Evolutionary conservation across 371 early-diverging fungal genomes (phyloP).

Genomic region (Fennellomyces sp.): DNA sequence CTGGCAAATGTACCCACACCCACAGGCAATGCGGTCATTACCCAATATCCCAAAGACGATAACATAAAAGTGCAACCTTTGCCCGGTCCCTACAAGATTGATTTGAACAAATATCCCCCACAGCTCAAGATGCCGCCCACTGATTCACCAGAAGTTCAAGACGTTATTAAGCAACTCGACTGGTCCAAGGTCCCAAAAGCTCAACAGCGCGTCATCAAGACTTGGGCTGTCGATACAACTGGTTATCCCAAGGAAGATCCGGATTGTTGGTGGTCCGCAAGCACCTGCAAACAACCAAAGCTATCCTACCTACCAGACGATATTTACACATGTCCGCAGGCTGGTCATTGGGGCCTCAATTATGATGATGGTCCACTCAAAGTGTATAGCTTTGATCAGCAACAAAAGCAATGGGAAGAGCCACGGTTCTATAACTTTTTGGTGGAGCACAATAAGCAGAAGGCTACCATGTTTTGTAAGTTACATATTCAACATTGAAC

Average conservation of each 20-base stretch:
- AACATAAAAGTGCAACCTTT: constrained; percentile 22
- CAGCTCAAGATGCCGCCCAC: constrained; percentile 28
- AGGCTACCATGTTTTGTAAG: constrained; percentile 30
- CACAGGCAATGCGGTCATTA: constrained; percentile 10
- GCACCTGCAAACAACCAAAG: constrained; percentile 27
- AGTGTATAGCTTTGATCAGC: constrained; percentile 8
- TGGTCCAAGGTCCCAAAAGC: constrained; percentile 50
- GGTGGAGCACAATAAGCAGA: constrained; percentile 31
- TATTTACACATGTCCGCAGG: constrained; percentile 26
- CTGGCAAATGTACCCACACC: constrained; percentile 30
- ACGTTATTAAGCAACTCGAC: constrained; percentile 44
- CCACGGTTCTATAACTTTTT: constrained; percentile 49
- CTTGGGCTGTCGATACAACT: constrained; percentile 25
- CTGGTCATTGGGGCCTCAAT: constrained; percentile 33
- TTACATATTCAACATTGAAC: neutral
- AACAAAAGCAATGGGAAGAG: constrained; percentile 25
- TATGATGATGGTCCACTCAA: constrained; percentile 36
- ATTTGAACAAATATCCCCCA: constrained; percentile 29
- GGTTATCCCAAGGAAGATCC: constrained; percentile 18
- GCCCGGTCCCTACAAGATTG: constrained; percentile 11
- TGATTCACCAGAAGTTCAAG: constrained; percentile 50
- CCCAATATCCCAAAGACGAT: constrained; percentile 23
- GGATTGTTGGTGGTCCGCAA: constrained; percentile 38
- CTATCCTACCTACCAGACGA: constrained; percentile 27
- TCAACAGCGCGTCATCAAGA: constrained; percentile 22